Evolutionary conservation across 139 green algal species (phyloP), one percentile per base, ranked within the genome.

Genomic region (Picochlorum sp.): DNA sequence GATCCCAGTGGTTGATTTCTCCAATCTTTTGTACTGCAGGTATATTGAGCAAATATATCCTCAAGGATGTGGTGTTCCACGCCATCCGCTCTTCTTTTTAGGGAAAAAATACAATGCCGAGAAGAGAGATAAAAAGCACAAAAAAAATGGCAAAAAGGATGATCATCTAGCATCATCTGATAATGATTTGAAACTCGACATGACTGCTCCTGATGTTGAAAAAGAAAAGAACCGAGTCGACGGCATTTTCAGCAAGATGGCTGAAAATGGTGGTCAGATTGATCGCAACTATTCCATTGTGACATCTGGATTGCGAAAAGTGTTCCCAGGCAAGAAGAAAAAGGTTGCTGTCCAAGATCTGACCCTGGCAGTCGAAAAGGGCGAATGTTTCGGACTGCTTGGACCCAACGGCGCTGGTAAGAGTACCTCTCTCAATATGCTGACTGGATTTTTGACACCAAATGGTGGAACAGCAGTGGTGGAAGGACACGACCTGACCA

Each of bases 41-140:
- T 91, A 91, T 67, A 69, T 91, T 23, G 85, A 91, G 56, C 80
- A 91, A 68, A 83, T 96, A 41, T 24, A 92, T 54, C 58, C 67
- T 30, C 77, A 49, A 7, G 82, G 86, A 34, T 85, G 81, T 11
- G 91, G 91, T 45, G 81, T 94, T 30, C 70, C 72, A 0, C 77
- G 79, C 30, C 85, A 92, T 70, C 87, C 86, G 15, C 86, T 97
- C 37, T 97, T 92, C 80, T 95, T 96, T 85, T 68, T 97, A n/a
- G 68, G 83, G 4, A 16, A 57, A n/a, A 58, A 60, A 23, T 45
- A 61, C 18, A 54, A 28, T n/a, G 38, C 23, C 52, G 16, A 49
- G 1, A 20, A 63, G 20, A 18, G 59, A 2, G 21, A 38, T n/a
- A 21, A 37, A 20, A 30, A 23, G 8, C 28, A 30, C 4, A 30